Evolutionary conservation across 305 asterid species (phyloP).

Genomic region (Fraxinus paxiana): DNA sequence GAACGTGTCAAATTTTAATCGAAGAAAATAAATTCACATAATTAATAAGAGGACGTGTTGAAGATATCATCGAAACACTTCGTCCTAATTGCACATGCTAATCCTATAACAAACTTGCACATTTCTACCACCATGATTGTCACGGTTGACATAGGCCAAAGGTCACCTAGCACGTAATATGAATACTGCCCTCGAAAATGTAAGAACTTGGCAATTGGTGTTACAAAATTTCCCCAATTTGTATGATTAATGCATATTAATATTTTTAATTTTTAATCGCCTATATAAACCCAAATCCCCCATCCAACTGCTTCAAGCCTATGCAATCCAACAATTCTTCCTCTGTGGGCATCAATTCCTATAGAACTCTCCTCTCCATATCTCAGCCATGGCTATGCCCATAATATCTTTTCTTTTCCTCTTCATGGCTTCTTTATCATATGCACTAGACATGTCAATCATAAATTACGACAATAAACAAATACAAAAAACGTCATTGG

Average conservation of each 20-base stretch:
- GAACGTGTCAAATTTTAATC: background rate
- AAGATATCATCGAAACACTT: background rate
- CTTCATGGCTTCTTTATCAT: constrained; percentile 29
- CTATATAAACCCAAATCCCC: constrained; percentile 21
- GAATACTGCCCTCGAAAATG: background rate
- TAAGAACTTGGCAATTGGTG: background rate
- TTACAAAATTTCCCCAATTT: background rate
- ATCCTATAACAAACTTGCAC: background rate
- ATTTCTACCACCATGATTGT: background rate
- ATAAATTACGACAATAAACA: constrained; percentile 19
- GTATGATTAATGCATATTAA: background rate
- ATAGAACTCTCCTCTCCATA: background rate
- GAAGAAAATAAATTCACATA: background rate
- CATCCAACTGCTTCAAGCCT: constrained; percentile 31
- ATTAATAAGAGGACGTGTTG: background rate
- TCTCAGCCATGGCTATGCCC: constrained; percentile 37
- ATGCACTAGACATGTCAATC: constrained; percentile 33
- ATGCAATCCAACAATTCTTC: constrained; percentile 25
- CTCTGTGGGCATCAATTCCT: background rate
- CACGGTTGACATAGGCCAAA: background rate
- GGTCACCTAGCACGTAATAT: background rate
- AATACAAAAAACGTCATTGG: background rate
- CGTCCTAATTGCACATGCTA: background rate
- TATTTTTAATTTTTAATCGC: constrained; percentile 5
- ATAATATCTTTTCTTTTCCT: constrained; percentile 29